Evolutionary conservation across 2,329 filamentous ascomycete genomes (phyloP), one percentile per base, ranked within the genome.

Genomic region (Sporothrix schenckii): DNA sequence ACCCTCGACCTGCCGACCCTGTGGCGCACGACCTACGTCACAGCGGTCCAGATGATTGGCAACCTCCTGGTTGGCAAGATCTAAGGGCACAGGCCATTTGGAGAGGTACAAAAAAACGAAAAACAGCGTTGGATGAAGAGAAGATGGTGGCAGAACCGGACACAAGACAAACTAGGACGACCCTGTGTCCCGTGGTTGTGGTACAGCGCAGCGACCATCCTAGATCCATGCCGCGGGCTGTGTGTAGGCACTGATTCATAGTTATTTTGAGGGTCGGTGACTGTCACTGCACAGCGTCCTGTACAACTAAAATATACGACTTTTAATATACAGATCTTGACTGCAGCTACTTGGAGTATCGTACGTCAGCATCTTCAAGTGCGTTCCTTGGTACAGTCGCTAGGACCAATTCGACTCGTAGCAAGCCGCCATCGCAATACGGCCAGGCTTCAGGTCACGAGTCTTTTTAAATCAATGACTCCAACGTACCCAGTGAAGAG

Each of bases 1-100:
- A 97, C 93, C 4, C 83, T 97, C 74, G 93, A 97, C 80, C 87
- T 96, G 78, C 88, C 87, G n/a, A 97, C 93, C 1, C 80, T 97
- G 76, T 95, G 91, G 91, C 86, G 86, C 76, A 97, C 91, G n/a
- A 87, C 87, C 47, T 84, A 82, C 74, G 85, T 94, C 72, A 96
- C 93, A 1, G 93, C 83, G 2, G 82, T 88, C 71, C 87, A 93
- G 84, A 97, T 95, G 88, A 81, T 92, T 72, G 79, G 80, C 47
- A 94, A 96, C 80, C 78, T 96, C 79, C 77, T 90, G 71, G 80
- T 84, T 76, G 87, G 87, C 71, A 95, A 95, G 87, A 80, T 94
- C 71, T 93, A 66, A 66, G 10, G 21, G 47, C 5, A 5, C 1
- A 27, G 3, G 19, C 5, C 24, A 11, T 27, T n/a, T 47, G 21